Evolutionary conservation across 352 stramenopile genomes (phyloP), one percentile per base, ranked within the genome.

Genomic region (Phytophthora uliginosa): DNA sequence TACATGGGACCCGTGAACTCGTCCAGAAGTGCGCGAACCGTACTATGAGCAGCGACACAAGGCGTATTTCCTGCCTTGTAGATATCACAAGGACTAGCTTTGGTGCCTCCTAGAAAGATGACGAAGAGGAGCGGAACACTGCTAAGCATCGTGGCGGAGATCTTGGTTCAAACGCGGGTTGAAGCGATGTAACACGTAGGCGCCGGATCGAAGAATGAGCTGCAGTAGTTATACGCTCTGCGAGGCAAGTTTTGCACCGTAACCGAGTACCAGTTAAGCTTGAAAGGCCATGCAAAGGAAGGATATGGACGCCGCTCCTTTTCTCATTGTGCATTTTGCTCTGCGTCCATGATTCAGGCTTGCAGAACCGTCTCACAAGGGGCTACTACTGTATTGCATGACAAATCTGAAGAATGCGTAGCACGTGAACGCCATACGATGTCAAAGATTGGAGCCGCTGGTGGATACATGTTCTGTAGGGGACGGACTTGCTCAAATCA

Each of bases 21-120:
- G 33, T 71, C 24, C 8, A 63, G 9, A 4, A 76, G 31, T 45
- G 69, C 62, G 59, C 69, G 69, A 45, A 76, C 69, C 0, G 69
- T 76, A 33, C 69, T 76, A 20, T 76, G 69, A 2, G 69, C 69
- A 60, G 69, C 69, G 6, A 76, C 69, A 28, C 69, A 76, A 9
- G 69, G 69, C 3, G 69, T 76, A 0, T 63, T 59, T n/a, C 45
- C 62, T 5, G 1, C 18, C 4, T 76, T 53, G 69, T 76, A 76
- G 52, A 76, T 71, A 67, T 76, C 69, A 17, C 69, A 76, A 0
- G 69, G 63, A 24, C 62, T 62, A 51, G 69, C 63, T n/a, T 28
- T 63, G n/a, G 26, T 56, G 7, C 28, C 9, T 28, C 18, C 50
- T n/a, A 75, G 12, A 9, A 76, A 62, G n/a, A 60, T 17, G 50